These are phyloP conservation scores for Bondarzewia mesenterica DNA, from an alignment of 1,284 basidiomycete species.

Conservation along the genomic window DNA sequence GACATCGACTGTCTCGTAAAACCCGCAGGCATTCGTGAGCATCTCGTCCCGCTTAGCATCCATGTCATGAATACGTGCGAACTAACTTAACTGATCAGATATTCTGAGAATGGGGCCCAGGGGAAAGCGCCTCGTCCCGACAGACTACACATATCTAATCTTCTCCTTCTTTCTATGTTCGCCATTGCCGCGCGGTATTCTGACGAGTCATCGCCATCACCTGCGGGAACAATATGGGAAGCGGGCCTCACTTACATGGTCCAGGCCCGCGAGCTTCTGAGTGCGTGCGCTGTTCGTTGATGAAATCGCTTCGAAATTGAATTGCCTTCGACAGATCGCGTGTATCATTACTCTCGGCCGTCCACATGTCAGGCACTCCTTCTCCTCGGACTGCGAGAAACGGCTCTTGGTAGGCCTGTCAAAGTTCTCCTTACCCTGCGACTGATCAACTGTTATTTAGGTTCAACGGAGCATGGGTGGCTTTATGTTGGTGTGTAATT, in stretches of 20 bases:
- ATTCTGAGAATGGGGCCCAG: background rate
- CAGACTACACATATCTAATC: constrained; percentile 42
- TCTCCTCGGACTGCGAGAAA: constrained; percentile 73
- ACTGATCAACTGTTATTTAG: constrained; percentile 16
- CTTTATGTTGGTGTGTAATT: constrained; percentile 55
- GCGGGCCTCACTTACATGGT: constrained; percentile 63
- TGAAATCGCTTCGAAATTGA: constrained; percentile 2
- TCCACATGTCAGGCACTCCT: constrained; percentile 73
- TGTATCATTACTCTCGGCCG: constrained; percentile 57
- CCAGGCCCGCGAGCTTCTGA: constrained; percentile 59
- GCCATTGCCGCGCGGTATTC: constrained; percentile 69
- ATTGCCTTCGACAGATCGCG: constrained; percentile 36
- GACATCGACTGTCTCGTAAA: background rate
- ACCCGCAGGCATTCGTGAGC: constrained; percentile 3
- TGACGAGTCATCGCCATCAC: constrained; percentile 36
- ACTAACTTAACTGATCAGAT: background rate
- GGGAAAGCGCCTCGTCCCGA: constrained; percentile 1
- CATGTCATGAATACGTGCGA: no score
- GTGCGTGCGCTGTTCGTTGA: constrained; percentile 28
- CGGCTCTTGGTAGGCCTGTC: constrained; percentile 54
- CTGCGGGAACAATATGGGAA: constrained; percentile 55
- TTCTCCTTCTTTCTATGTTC: constrained; percentile 74
- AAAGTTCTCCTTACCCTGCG: background rate
- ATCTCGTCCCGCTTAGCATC: no score
- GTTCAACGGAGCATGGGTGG: constrained; percentile 78